Conservation (phyloP, 2,329 filamentous ascomycete genomes). For the Fusarium torulosum region DNA sequence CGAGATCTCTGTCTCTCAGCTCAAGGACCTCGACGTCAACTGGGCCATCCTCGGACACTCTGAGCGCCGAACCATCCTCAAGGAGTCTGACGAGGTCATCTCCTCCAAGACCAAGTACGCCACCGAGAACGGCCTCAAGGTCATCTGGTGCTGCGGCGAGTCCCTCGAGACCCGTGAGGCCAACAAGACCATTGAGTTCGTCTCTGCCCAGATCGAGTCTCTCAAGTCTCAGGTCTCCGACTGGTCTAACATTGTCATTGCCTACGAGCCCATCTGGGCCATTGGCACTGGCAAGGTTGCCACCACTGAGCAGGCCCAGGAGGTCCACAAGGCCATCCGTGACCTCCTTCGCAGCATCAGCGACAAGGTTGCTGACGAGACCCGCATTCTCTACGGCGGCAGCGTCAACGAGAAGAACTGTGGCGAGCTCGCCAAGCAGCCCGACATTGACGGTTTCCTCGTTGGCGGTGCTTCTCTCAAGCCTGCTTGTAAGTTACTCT, state of each 20-base stretch:
- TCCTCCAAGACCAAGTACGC: conserved; percentile 96
- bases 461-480: conserved; percentile 97
- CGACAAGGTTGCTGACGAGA: conserved; percentile 82
- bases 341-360: conserved; percentile 85
- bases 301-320: conserved; percentile 89
- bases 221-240: conserved; percentile 82
- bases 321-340: conserved; percentile 92
- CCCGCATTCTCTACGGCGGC: conserved; percentile 95
- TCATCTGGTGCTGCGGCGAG: conserved; percentile 98
- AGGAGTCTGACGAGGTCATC: conserved; percentile 87
- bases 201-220: conserved; percentile 86
- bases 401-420: conserved; percentile 99
- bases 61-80: conserved; percentile 90
- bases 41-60: conserved; percentile 96
- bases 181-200: conserved; percentile 85
- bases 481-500: conserved; percentile 82
- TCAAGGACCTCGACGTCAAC: conserved; percentile 87
- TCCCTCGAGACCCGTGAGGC: conserved; percentile 91
- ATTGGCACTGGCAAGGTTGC: conserved; percentile 95
- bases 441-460: conserved; percentile 97
- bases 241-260: conserved; percentile 95
- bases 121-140: conserved; percentile 84
- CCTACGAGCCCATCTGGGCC: conserved; percentile 99
- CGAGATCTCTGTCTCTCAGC: conserved; percentile 92
- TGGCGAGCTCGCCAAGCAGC: conserved; percentile 88